Evolutionary conservation across 192 early-diverging fungal genomes (phyloP).

Genomic region (Coemansia umbellata): DNA sequence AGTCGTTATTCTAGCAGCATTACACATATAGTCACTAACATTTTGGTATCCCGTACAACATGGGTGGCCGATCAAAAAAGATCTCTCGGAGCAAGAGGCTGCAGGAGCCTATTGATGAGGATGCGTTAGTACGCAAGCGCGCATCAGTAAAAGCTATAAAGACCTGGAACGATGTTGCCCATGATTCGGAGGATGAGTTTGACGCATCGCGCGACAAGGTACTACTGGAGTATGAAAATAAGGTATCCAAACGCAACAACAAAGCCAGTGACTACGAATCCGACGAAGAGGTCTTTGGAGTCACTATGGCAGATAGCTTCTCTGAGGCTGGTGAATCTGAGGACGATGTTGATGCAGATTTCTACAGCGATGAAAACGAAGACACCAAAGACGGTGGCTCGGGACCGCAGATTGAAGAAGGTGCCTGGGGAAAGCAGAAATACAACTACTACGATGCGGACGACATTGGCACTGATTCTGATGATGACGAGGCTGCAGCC

Average conservation of each 20-base stretch:
- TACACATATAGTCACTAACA: too few species aligned
- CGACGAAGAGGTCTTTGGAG: constrained; percentile 74
- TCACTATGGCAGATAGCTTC: constrained; percentile 45
- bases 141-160: constrained; percentile 60
- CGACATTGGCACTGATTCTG: constrained; percentile 68
- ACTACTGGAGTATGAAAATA: constrained; percentile 38
- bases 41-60: constrained; percentile 2
- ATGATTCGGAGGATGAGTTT: constrained; percentile 76
- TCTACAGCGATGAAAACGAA: constrained; percentile 29
- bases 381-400: constrained; percentile 12
- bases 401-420: constrained; percentile 41
- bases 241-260: constrained; percentile 7
- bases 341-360: constrained; percentile 38
- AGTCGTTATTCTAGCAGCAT: too few species aligned
- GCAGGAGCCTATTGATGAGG: constrained; percentile 18
- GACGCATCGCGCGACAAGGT: constrained; percentile 56
- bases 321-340: constrained; percentile 48
- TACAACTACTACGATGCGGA: constrained; percentile 85
- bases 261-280: constrained; percentile 54
- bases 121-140: constrained; percentile 21
- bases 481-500: constrained; percentile 58
- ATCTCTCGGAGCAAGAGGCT: constrained; percentile 4
- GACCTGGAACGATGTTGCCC: constrained; percentile 70
- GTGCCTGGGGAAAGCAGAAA: constrained; percentile 76
- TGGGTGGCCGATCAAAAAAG: constrained; percentile 39